A percentile compares a stretch with the other conserved stretches of the same genome.
Evolutionary conservation across 2,329 filamentous ascomycete species (phyloP).

Genomic region (Cadophora luteo-olivacea): DNA sequence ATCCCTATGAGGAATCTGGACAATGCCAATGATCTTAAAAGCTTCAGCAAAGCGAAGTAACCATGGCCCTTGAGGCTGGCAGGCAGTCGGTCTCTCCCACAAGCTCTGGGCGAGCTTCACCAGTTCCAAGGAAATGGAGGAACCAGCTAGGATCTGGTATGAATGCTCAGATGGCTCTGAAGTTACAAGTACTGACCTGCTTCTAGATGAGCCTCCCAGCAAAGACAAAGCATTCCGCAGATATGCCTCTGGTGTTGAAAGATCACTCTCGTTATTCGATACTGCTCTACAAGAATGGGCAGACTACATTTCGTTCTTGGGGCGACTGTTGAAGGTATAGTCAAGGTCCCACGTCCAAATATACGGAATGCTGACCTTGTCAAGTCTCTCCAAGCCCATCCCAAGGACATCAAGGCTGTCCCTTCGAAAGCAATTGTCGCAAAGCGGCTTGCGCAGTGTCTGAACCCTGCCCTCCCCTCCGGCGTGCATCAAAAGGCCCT

Average conservation of each 20-base stretch:
- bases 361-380: constrained; percentile 39
- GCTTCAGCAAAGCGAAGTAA: constrained; percentile 32
- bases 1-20: constrained; percentile 21
- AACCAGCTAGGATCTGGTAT: constrained; percentile 79
- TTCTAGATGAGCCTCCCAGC: constrained; percentile 58
- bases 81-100: constrained; percentile 74
- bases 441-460: constrained; percentile 91
- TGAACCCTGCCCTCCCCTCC: constrained; percentile 91
- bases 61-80: constrained; percentile 69
- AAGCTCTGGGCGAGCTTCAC: constrained; percentile 83
- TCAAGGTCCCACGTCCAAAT: constrained; percentile 13
- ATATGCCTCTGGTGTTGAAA: constrained; percentile 88
- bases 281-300: constrained; percentile 97
- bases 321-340: constrained; percentile 82
- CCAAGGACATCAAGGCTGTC: constrained; percentile 72
- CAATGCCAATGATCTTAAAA: constrained; percentile 35
- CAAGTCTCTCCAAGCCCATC: constrained; percentile 87
- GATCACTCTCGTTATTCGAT: constrained; percentile 88
- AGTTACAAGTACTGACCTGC: not conserved
- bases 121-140: constrained; percentile 77
- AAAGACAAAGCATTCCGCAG: constrained; percentile 79
- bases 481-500: constrained; percentile 97
- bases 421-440: constrained; percentile 85
- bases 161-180: not conserved
- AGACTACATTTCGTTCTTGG: constrained; percentile 97